Percentiles rank a stretch among this genome's conserved stretches.
Conservation (phyloP, 495 filamentous ascomycete species). For the Aspergillus baeticus region DNA sequence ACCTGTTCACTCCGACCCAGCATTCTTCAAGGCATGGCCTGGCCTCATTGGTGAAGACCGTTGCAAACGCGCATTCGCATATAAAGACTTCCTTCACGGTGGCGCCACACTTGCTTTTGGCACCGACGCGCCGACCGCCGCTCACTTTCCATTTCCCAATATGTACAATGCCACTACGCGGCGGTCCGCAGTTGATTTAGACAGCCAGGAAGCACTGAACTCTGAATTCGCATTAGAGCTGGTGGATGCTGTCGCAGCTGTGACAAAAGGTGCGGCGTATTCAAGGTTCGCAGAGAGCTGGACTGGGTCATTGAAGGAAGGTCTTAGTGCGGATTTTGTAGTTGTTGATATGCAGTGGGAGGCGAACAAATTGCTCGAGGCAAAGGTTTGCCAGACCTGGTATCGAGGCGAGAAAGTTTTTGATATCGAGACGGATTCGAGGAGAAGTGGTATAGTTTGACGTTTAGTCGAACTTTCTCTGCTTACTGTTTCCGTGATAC, state of each 20-base stretch:
- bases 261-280: constrained; percentile 53
- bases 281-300: constrained; percentile 53
- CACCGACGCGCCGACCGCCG: constrained; percentile 58
- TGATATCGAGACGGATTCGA: neutral
- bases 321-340: constrained; percentile 55
- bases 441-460: too few species aligned
- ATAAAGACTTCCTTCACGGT: constrained; percentile 54
- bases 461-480: too few species aligned
- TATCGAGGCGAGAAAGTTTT: constrained; percentile 41
- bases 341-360: constrained; percentile 57
- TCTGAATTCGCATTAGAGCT: constrained; percentile 50
- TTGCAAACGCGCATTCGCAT: constrained; percentile 55
- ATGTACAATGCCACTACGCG: constrained; percentile 57
- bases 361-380: constrained; percentile 48
- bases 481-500: too few species aligned
- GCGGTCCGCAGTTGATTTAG: constrained; percentile 47
- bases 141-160: constrained; percentile 50
- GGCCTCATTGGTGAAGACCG: constrained; percentile 49
- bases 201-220: constrained; percentile 45
- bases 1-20: constrained; percentile 62
- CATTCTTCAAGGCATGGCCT: constrained; percentile 57
- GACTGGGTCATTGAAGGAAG: constrained; percentile 47
- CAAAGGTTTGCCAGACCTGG: constrained; percentile 55
- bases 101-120: constrained; percentile 56
- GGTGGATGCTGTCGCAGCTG: constrained; percentile 49